Percentiles rank a stretch among this genome's conserved stretches.
These are phyloP conservation scores for Gonium pectorale DNA, from an alignment of 139 green algal species.

Conservation along the genomic window DNA sequence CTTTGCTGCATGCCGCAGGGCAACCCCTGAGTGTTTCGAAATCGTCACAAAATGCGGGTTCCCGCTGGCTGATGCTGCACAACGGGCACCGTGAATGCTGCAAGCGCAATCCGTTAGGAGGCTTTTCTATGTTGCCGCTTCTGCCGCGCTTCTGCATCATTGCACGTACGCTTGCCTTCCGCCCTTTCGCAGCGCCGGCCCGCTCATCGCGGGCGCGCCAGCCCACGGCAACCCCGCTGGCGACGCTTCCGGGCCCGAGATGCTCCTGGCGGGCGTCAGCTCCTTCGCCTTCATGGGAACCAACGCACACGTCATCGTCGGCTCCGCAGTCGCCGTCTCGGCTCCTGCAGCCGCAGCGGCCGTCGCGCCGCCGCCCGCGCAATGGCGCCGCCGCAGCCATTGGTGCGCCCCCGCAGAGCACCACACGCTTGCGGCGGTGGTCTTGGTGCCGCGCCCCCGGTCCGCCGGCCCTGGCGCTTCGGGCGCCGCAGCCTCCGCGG, in stretches of 20 bases:
- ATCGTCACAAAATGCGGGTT: no score
- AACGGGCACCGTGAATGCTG: no score
- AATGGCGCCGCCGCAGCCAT: constrained; percentile 18
- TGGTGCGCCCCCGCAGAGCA: constrained; percentile 5
- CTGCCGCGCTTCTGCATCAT: no score
- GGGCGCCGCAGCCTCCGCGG: no score
- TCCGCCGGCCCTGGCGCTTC: neutral
- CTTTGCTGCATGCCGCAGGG: no score
- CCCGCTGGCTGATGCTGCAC: no score
- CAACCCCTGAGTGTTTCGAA: no score
- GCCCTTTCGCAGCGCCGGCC: constrained; percentile 18
- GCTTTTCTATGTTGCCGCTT: no score
- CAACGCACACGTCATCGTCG: constrained; percentile 59
- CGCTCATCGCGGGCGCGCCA: neutral
- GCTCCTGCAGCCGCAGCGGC: neutral
- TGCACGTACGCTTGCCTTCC: no score
- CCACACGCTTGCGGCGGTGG: constrained; percentile 26
- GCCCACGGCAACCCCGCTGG: neutral
- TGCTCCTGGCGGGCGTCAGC: constrained; percentile 44
- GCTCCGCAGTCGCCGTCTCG: neutral
- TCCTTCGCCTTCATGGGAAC: constrained; percentile 78
- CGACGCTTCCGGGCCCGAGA: neutral
- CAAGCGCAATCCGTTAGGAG: no score
- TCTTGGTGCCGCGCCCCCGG: neutral
- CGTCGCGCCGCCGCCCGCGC: neutral